Evolutionary conservation across 2,329 filamentous ascomycete genomes (phyloP).

Genomic region (Fusarium acutatum): DNA sequence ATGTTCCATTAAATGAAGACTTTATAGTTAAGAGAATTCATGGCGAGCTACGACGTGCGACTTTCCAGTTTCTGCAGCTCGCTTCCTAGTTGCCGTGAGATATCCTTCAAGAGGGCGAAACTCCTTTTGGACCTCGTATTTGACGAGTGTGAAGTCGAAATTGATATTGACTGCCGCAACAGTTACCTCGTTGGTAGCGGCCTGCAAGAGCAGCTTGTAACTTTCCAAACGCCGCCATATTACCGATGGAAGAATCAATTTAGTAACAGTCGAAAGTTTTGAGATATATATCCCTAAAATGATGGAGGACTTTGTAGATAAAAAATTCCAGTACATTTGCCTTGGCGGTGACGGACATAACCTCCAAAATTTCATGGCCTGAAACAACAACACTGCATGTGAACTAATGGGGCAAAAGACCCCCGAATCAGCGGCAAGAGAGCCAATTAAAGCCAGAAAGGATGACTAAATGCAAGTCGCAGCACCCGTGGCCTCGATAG

Average conservation of each 20-base stretch:
- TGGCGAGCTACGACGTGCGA: background rate
- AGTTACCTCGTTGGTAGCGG: background rate
- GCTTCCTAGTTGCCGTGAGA: background rate
- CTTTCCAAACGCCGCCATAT: background rate
- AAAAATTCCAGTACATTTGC: too few relatives aligned
- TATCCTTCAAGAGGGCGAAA: background rate
- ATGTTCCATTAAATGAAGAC: too few relatives aligned
- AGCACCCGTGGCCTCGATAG: background rate
- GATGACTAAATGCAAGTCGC: background rate
- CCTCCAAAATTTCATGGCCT: background rate
- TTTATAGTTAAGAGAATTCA: too few relatives aligned
- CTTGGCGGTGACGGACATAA: background rate
- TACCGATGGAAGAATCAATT: rapidly evolving
- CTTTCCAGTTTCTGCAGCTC: background rate
- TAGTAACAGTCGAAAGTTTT: background rate
- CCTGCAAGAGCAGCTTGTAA: background rate
- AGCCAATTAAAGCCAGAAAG: background rate
- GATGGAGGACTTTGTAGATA: too few relatives aligned
- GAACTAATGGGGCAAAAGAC: background rate
- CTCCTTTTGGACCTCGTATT: background rate
- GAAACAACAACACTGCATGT: too few relatives aligned
- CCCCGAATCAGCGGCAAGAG: background rate
- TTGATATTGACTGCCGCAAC: background rate
- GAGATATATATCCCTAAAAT: background rate
- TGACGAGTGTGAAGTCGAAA: background rate